Evolutionary conservation across 2,329 filamentous ascomycete genomes (phyloP).

Genomic region (Hirsutella minnesotensis): DNA sequence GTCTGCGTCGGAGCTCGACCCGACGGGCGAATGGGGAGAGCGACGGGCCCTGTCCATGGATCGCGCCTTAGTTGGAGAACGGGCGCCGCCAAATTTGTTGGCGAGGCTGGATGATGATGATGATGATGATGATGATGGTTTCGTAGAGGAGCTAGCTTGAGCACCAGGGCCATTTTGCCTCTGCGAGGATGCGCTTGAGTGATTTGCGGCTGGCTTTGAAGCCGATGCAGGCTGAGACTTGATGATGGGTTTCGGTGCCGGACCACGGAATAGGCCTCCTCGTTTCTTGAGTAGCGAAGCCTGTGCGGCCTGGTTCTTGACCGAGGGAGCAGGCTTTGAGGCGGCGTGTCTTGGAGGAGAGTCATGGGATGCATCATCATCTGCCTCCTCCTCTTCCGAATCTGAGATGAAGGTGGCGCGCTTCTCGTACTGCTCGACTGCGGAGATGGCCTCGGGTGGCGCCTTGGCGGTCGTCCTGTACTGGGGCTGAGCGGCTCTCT

Average conservation of each 20-base stretch:
- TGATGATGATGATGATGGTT: no score
- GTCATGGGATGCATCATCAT: conserved; percentile 14
- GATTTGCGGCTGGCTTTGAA: neutral
- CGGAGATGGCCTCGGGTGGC: conserved; percentile 8
- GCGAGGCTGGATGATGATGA: conserved; percentile 3
- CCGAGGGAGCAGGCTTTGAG: conserved; percentile 1
- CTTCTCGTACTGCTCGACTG: conserved; percentile 18
- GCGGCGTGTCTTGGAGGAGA: conserved; percentile 8
- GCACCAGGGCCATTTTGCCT: neutral
- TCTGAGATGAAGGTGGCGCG: conserved; percentile 29
- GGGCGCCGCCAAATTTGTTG: conserved; percentile 4
- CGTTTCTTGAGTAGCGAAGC: conserved; percentile 11
- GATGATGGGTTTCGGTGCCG: conserved; percentile 2
- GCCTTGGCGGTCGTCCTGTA: conserved; percentile 14
- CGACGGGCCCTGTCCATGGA: no score
- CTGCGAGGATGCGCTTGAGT: neutral
- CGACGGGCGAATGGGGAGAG: no score
- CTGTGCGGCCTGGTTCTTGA: conserved; percentile 3
- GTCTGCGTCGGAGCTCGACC: neutral
- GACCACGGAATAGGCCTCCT: conserved; percentile 2
- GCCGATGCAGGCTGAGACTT: neutral
- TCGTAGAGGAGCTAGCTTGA: neutral
- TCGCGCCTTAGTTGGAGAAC: no score
- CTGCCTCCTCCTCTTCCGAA: conserved; percentile 19
- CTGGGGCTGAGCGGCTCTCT: conserved; percentile 28